phyloP scores from a whole-genome alignment of 2,329 filamentous ascomycete genomes.

The Fusarium pseudograminearum region DNA sequence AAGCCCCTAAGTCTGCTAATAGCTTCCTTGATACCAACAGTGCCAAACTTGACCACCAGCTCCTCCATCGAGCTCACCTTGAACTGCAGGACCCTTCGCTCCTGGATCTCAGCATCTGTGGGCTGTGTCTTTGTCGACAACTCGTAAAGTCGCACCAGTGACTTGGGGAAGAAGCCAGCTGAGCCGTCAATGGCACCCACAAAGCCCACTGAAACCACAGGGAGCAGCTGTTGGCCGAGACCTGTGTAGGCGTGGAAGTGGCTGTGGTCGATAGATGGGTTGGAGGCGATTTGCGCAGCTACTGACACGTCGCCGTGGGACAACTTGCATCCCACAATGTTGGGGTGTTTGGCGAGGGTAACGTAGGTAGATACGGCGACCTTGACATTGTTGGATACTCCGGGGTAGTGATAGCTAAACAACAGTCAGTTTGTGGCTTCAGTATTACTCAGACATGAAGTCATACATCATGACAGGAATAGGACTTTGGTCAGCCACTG shows the following conservation, averaged over 20 bases:
- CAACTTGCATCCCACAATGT: conserved; percentile 77
- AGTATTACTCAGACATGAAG: not conserved
- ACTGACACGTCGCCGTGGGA: conserved; percentile 76
- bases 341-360: conserved; percentile 69
- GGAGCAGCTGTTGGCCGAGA: conserved; percentile 73
- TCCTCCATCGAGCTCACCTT: conserved; percentile 72
- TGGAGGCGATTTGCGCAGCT: conserved; percentile 70
- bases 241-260: conserved; percentile 73
- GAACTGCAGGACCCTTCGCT: conserved; percentile 69
- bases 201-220: conserved; percentile 68
- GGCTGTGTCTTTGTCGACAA: conserved; percentile 52
- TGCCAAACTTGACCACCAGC: conserved; percentile 69
- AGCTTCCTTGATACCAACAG: conserved; percentile 75
- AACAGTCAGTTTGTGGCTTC: not conserved
- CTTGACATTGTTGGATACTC: conserved; percentile 73
- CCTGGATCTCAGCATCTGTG: conserved; percentile 58
- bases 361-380: conserved; percentile 69
- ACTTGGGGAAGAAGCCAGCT: conserved; percentile 72
- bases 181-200: conserved; percentile 72
- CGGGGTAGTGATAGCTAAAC: conserved; percentile 72
- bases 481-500: conserved; percentile 68
- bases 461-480: conserved; percentile 70
- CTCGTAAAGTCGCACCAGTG: conserved; percentile 68
- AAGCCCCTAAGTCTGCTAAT: conserved; percentile 69
- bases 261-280: conserved; percentile 68